phyloP scores from a whole-genome alignment of 2,329 filamentous ascomycete genomes.

The Didymella segeticola region DNA sequence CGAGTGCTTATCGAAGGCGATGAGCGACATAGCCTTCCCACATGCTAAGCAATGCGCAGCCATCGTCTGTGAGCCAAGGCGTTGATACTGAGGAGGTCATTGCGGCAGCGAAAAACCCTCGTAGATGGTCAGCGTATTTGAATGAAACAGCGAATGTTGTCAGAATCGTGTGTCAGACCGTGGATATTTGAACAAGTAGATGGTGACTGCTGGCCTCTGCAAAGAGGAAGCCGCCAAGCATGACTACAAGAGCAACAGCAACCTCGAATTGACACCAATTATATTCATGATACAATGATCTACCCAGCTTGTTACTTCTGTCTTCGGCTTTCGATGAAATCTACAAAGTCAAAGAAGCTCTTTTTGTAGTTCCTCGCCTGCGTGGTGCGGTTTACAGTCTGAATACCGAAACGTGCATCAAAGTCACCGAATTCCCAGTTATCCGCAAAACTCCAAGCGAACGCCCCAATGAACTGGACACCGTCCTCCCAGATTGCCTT shows the following conservation, averaged over 20 bases:
- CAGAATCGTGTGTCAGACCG: background rate
- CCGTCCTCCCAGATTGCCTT: slow-evolving; percentile 64
- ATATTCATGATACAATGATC: too few relatives aligned
- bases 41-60: background rate
- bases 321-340: slow-evolving; percentile 53
- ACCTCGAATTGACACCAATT: background rate
- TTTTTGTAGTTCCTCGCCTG: slow-evolving; percentile 62
- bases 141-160: background rate
- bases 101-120: background rate
- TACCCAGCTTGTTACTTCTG: background rate
- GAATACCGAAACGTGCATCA: slow-evolving; percentile 61
- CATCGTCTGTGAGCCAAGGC: background rate
- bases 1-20: background rate
- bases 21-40: background rate
- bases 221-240: background rate
- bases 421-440: slow-evolving; percentile 65
- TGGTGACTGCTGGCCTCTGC: background rate
- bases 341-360: slow-evolving; percentile 65
- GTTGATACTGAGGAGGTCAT: background rate
- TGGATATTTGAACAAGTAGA: background rate
- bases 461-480: slow-evolving; percentile 61
- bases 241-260: background rate
- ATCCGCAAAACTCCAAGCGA: slow-evolving; percentile 61
- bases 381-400: slow-evolving; percentile 62
- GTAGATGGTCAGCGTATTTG: background rate